Percentiles rank a stretch among this genome's conserved stretches.
These are phyloP conservation scores for Rubia balearica DNA, from an alignment of 305 asterid species.

Conservation along the genomic window DNA sequence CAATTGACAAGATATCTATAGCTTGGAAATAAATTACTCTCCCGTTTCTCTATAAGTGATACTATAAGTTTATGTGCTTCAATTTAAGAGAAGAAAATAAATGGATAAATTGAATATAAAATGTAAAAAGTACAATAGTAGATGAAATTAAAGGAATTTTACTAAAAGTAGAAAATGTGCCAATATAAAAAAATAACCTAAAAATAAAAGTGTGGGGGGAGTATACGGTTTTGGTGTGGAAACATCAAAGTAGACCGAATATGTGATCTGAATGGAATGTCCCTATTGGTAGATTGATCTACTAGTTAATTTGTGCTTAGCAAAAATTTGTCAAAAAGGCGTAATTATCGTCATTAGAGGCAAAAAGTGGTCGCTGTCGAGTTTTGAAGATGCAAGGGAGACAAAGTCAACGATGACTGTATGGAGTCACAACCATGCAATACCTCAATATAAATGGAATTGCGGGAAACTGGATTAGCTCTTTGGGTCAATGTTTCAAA, in stretches of 20 bases:
- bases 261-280: background rate
- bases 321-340: background rate
- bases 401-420: conserved; percentile 7
- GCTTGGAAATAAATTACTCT: no score
- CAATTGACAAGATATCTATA: no score
- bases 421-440: conserved; percentile 16
- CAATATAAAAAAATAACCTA: no score
- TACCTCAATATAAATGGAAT: no score
- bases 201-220: rapidly evolving
- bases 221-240: background rate
- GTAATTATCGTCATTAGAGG: background rate
- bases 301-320: background rate
- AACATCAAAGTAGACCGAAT: background rate
- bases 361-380: background rate
- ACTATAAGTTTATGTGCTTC: no score
- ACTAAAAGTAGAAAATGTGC: no score
- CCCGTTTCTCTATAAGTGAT: no score
- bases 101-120: no score
- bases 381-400: background rate
- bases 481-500: conserved; percentile 29
- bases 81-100: no score
- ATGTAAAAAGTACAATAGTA: no score
- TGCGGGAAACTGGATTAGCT: background rate
- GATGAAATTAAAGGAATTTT: no score
- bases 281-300: background rate